These are phyloP conservation scores for Chlamydomonas eustigma DNA, from an alignment of 139 green algal genomes.

Conservation along the genomic window DNA sequence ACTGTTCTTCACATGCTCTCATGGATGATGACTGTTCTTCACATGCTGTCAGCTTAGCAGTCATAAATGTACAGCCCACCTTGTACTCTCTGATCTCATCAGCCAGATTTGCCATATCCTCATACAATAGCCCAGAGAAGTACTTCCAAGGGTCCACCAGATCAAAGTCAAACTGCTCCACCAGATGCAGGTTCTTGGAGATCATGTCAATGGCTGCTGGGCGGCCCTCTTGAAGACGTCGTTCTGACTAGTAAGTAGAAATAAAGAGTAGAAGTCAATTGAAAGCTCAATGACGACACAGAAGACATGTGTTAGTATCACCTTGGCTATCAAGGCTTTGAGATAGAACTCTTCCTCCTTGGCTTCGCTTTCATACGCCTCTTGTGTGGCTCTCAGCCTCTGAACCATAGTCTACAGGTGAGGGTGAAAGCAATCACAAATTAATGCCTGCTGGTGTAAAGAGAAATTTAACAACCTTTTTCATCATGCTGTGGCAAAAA, in stretches of 20 bases:
- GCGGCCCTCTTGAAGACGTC: conserved; percentile 48
- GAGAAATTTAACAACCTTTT: too few species aligned
- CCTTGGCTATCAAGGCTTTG: conserved; percentile 30
- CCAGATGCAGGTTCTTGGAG: conserved; percentile 55
- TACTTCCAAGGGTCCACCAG: conserved; percentile 45
- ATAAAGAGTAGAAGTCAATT: background rate
- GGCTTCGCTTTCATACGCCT: conserved; percentile 73
- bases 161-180: conserved; percentile 41
- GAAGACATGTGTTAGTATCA: background rate
- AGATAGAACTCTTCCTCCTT: conserved; percentile 80
- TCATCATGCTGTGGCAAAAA: too few species aligned
- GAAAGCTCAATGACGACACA: background rate
- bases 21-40: too few species aligned
- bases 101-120: conserved; percentile 50
- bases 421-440: too few species aligned
- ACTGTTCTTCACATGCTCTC: too few species aligned
- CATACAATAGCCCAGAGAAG: conserved; percentile 47
- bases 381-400: conserved; percentile 61
- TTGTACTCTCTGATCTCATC: conserved; percentile 54
- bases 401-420: conserved; percentile 32
- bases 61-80: too few species aligned
- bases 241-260: conserved; percentile 12
- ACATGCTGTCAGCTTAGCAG: too few species aligned
- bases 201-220: conserved; percentile 60
- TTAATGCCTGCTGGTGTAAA: conserved; percentile 1